phyloP scores from a whole-genome alignment of 805 yeast genomes.

The Nakazawaea populi region DNA sequence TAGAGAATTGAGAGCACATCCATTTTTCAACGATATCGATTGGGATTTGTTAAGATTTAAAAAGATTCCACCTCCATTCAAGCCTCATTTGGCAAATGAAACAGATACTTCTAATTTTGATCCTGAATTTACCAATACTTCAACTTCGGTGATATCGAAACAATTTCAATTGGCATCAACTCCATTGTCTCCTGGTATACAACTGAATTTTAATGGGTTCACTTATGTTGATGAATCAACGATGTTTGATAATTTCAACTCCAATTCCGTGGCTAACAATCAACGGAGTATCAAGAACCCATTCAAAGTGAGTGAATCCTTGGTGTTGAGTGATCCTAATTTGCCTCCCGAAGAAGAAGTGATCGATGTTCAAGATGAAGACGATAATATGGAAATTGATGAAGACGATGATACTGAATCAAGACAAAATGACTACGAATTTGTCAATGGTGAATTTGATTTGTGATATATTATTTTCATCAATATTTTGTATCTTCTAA shows the following conservation, averaged over 20 bases:
- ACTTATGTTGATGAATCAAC: conserved; percentile 94
- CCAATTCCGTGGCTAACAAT: conserved; percentile 19
- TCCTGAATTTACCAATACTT: conserved; percentile 93
- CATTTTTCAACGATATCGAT: conserved; percentile 86
- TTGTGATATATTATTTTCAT: conserved; percentile 30
- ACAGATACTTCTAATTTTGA: conserved; percentile 96
- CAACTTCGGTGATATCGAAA: conserved; percentile 74
- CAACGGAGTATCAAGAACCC: conserved; percentile 29
- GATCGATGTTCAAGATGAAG: conserved; percentile 52
- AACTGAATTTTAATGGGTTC: conserved; percentile 94
- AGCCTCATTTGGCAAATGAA: conserved; percentile 87
- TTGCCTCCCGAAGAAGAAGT: conserved; percentile 82
- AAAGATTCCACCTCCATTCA: conserved; percentile 92
- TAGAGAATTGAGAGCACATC: conserved; percentile 84
- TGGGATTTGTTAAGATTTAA: conserved; percentile 78
- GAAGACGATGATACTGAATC: conserved; percentile 22
- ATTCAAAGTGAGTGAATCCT: conserved; percentile 52
- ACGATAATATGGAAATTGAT: conserved; percentile 44
- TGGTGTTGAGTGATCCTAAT: conserved; percentile 75
- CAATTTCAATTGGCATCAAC: conserved; percentile 63
- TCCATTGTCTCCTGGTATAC: conserved; percentile 90
- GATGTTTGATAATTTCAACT: conserved; percentile 73
- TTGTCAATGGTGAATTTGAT: conserved; percentile 87
- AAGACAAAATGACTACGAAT: conserved; percentile 55
- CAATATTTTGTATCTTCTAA: not conserved